Percentiles rank a stretch among this genome's conserved stretches.
These are phyloP conservation scores for Ustilago nuda DNA, from an alignment of 1,284 basidiomycete species.

Conservation along the genomic window DNA sequence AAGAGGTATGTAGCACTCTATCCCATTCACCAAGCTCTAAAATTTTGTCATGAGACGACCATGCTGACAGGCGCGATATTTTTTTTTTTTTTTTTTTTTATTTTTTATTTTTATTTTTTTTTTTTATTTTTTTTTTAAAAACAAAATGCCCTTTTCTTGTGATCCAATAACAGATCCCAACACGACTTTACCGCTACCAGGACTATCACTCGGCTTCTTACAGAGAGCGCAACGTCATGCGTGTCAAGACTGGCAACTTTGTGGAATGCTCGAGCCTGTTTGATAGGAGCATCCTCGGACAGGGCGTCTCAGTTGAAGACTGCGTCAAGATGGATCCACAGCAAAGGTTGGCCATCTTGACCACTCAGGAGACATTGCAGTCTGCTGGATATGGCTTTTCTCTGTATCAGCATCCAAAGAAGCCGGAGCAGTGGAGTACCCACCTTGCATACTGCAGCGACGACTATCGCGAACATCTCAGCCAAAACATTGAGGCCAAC, in stretches of 20 bases:
- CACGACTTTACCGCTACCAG: constrained; percentile 41
- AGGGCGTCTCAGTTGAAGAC: constrained; percentile 14
- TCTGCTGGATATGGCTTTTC: constrained; percentile 45
- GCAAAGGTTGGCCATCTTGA: constrained; percentile 45
- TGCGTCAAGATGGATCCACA: constrained; percentile 50
- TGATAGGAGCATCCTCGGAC: constrained; percentile 34
- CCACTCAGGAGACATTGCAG: constrained; percentile 38
- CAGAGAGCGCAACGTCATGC: constrained; percentile 54
- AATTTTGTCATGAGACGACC: neutral
- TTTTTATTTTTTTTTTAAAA: too few species aligned
- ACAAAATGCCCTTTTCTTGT: neutral
- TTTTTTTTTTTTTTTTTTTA: too few species aligned
- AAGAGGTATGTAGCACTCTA: constrained; percentile 25
- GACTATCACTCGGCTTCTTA: constrained; percentile 50
- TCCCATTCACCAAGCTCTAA: too few species aligned
- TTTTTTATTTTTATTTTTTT: too few species aligned
- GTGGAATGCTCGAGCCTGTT: constrained; percentile 32
- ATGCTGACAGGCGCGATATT: neutral
- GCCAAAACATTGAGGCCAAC: constrained; percentile 34
- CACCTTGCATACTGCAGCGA: constrained; percentile 51
- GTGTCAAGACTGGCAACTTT: constrained; percentile 46
- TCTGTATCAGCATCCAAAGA: constrained; percentile 14
- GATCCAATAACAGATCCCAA: constrained; percentile 25
- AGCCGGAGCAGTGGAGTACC: constrained; percentile 40
- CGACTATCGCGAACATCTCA: constrained; percentile 52